Evolutionary conservation across 2,329 filamentous ascomycete species (phyloP).

Genomic region (Neodidymelliopsis sp.): DNA sequence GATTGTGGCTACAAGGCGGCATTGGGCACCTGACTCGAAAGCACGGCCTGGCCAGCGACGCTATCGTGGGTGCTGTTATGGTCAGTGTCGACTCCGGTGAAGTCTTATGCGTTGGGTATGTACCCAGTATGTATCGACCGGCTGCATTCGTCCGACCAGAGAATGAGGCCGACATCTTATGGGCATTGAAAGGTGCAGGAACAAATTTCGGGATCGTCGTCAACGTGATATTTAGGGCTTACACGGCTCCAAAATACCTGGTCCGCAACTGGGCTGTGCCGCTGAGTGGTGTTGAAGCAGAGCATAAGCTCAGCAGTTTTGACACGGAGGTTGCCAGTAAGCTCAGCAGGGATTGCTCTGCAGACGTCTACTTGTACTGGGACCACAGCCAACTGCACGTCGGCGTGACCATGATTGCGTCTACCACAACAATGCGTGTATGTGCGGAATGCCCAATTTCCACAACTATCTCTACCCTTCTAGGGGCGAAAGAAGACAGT

Average conservation of each 20-base stretch:
- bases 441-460: slow-evolving; percentile 15
- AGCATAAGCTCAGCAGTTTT: slow-evolving; percentile 51
- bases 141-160: slow-evolving; percentile 51
- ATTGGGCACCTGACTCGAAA: slow-evolving; percentile 66
- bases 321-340: slow-evolving; percentile 49
- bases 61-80: slow-evolving; percentile 66
- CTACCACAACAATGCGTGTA: slow-evolving; percentile 31
- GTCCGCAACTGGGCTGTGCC: slow-evolving; percentile 39
- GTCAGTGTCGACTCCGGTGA: slow-evolving; percentile 60
- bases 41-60: slow-evolving; percentile 66
- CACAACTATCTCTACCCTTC: slow-evolving; percentile 23
- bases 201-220: slow-evolving; percentile 67
- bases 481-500: slow-evolving; percentile 46
- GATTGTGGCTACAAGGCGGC: slow-evolving; percentile 70
- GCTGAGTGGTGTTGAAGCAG: slow-evolving; percentile 43
- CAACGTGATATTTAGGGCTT: slow-evolving; percentile 61
- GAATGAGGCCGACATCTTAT: slow-evolving; percentile 62
- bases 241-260: slow-evolving; percentile 51
- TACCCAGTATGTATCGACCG: slow-evolving; percentile 58
- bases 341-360: slow-evolving; percentile 56
- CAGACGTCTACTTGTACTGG: slow-evolving; percentile 65
- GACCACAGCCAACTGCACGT: slow-evolving; percentile 57
- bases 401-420: slow-evolving; percentile 61
- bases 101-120: slow-evolving; percentile 60
- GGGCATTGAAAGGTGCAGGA: slow-evolving; percentile 66